Percentiles rank a stretch among this genome's conserved stretches.
phyloP scores from a whole-genome alignment of 148 eudicot genomes.

The Amaranthus hypochondriacus region DNA sequence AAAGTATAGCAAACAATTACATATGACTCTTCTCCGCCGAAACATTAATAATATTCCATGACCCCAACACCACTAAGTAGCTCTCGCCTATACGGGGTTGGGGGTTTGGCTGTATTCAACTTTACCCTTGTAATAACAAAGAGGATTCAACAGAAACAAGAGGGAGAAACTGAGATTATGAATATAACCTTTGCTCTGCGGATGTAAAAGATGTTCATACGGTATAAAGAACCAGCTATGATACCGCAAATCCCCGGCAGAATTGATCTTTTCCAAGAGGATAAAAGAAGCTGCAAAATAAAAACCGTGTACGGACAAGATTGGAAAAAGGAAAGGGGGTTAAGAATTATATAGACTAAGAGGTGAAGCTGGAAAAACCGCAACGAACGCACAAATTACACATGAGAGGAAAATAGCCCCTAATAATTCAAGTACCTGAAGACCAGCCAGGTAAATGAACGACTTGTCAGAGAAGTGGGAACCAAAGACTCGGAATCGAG shows the following conservation, averaged over 20 bases:
- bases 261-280: constrained; percentile 91
- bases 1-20: no score
- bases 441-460: constrained; percentile 93
- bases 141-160: not conserved
- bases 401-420: not conserved
- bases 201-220: constrained; percentile 59
- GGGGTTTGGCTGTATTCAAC: no score
- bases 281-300: constrained; percentile 68
- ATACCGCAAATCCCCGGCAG: constrained; percentile 89
- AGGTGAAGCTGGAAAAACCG: not conserved
- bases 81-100: no score
- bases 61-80: no score
- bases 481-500: constrained; percentile 71
- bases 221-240: constrained; percentile 76
- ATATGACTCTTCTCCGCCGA: no score
- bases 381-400: constrained; percentile 4
- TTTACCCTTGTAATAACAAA: no score
- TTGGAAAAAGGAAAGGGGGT: not conserved
- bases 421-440: constrained; percentile 57
- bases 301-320: constrained; percentile 18
- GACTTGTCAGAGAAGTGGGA: constrained; percentile 87
- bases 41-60: no score
- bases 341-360: not conserved
- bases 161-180: not conserved
- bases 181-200: constrained; percentile 69